Evolutionary conservation across 2,329 filamentous ascomycete species (phyloP).

Genomic region (Aspergillus candidus): DNA sequence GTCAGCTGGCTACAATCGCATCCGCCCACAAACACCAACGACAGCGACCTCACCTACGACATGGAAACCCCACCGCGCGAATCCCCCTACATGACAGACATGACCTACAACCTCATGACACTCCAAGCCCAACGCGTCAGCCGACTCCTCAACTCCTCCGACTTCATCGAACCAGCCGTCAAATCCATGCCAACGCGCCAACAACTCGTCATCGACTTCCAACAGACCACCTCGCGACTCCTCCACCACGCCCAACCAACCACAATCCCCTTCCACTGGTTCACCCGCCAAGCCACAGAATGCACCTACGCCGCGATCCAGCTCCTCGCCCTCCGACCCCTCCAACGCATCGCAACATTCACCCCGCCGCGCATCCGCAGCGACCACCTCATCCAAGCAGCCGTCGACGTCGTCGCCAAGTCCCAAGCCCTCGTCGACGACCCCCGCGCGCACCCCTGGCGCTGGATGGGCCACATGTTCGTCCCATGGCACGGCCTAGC

Average conservation of each 20-base stretch:
- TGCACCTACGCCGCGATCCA: conserved; percentile 23
- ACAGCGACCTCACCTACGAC: conserved; percentile 20
- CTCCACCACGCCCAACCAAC: conserved; percentile 18
- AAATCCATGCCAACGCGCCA: conserved; percentile 21
- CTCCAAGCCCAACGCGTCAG: conserved; percentile 18
- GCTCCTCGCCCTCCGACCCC: conserved; percentile 22
- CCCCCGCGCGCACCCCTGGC: conserved; percentile 17
- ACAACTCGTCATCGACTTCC: conserved; percentile 21
- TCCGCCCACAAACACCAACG: conserved; percentile 23
- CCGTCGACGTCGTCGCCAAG: conserved; percentile 20
- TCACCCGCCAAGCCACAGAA: conserved; percentile 15
- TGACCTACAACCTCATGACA: conserved; percentile 20
- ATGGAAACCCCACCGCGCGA: conserved; percentile 16
- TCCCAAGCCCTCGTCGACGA: conserved; percentile 16
- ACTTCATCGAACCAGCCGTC: conserved; percentile 17
- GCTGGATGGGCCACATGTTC: conserved; percentile 25
- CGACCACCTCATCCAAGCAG: conserved; percentile 20
- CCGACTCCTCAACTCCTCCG: conserved; percentile 21
- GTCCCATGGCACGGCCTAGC: conserved; percentile 30
- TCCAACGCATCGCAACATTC: conserved; percentile 20
- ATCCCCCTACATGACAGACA: conserved; percentile 23
- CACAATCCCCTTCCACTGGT: conserved; percentile 21
- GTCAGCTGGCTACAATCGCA: conserved; percentile 23
- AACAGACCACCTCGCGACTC: conserved; percentile 15
- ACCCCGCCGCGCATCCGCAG: conserved; percentile 20